Evolutionary conservation across 495 filamentous ascomycete genomes (phyloP).

Genomic region (Sphaerosporella brunnea): DNA sequence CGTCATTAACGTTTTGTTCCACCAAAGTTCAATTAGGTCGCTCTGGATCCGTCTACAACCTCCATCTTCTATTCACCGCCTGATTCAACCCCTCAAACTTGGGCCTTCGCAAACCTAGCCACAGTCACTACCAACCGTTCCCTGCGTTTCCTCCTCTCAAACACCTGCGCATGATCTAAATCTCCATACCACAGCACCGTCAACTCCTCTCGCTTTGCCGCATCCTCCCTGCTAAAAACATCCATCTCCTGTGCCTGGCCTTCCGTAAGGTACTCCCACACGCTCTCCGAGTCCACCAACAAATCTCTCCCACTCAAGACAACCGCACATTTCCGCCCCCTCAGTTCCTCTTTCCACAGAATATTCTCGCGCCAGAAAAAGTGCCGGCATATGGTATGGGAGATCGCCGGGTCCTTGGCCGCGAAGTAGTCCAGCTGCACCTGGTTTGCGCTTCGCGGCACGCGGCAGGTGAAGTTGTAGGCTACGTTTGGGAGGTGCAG

Average conservation of each 20-base stretch:
- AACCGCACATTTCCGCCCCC: conserved; percentile 31
- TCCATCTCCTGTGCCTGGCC: background rate
- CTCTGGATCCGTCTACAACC: too few relatives aligned
- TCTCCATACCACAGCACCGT: conserved; percentile 41
- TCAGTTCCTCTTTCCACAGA: conserved; percentile 46
- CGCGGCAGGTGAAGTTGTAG: conserved; percentile 48
- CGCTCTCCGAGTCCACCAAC: conserved; percentile 42
- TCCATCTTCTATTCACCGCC: background rate
- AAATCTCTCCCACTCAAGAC: conserved; percentile 42
- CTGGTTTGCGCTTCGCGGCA: conserved; percentile 40
- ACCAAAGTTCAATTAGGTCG: too few relatives aligned
- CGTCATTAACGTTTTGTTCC: too few relatives aligned
- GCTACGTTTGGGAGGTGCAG: conserved; percentile 50
- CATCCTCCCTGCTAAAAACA: conserved; percentile 13
- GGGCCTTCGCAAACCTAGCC: background rate
- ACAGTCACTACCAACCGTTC: conserved; percentile 30
- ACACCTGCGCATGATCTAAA: conserved; percentile 52
- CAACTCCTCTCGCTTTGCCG: conserved; percentile 9
- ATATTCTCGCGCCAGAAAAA: conserved; percentile 56
- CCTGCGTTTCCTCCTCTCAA: conserved; percentile 34
- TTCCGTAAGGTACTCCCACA: conserved; percentile 37
- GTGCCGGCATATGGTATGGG: conserved; percentile 39
- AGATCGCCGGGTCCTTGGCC: conserved; percentile 43
- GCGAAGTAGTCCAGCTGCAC: conserved; percentile 51
- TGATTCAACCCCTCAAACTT: background rate